These are phyloP conservation scores for Inonotus hispidus DNA, from an alignment of 1,284 basidiomycete genomes.

Conservation along the genomic window DNA sequence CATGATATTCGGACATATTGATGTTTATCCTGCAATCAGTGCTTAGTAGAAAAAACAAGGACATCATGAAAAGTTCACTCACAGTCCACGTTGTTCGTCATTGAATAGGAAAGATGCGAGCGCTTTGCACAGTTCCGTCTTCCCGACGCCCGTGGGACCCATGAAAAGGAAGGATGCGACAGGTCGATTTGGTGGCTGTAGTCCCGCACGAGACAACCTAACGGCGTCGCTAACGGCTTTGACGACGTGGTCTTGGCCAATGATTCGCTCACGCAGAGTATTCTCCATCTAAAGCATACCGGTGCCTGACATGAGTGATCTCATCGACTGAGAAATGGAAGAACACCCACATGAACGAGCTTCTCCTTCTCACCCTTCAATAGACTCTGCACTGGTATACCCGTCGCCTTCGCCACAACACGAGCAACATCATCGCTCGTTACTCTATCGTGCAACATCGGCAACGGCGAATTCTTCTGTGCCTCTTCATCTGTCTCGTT, in stretches of 20 bases:
- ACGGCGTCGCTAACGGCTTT: constrained; percentile 81
- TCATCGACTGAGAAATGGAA: background rate
- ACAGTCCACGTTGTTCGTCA: constrained; percentile 81
- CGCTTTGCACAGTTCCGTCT: constrained; percentile 87
- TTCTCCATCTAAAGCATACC: constrained; percentile 73
- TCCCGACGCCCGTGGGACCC: constrained; percentile 84
- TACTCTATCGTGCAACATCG: constrained; percentile 82
- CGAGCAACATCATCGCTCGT: constrained; percentile 85
- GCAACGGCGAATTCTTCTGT: constrained; percentile 40
- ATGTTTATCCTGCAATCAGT: constrained; percentile 65
- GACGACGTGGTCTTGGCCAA: constrained; percentile 87
- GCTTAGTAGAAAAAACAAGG: background rate
- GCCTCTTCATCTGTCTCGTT: constrained; percentile 43
- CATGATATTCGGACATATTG: constrained; percentile 92
- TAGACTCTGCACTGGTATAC: constrained; percentile 87
- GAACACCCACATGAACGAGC: constrained; percentile 68
- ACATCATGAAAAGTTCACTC: constrained; percentile 27
- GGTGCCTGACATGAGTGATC: background rate
- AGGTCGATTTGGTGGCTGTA: constrained; percentile 83
- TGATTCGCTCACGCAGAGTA: constrained; percentile 65
- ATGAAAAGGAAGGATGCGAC: constrained; percentile 91
- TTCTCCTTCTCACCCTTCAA: constrained; percentile 88
- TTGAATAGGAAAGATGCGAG: constrained; percentile 85
- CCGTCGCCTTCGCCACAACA: constrained; percentile 86
- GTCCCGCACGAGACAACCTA: constrained; percentile 83